Conservation (phyloP, 768 basidiomycete genomes). For the Multifurca ochricompacta region DNA sequence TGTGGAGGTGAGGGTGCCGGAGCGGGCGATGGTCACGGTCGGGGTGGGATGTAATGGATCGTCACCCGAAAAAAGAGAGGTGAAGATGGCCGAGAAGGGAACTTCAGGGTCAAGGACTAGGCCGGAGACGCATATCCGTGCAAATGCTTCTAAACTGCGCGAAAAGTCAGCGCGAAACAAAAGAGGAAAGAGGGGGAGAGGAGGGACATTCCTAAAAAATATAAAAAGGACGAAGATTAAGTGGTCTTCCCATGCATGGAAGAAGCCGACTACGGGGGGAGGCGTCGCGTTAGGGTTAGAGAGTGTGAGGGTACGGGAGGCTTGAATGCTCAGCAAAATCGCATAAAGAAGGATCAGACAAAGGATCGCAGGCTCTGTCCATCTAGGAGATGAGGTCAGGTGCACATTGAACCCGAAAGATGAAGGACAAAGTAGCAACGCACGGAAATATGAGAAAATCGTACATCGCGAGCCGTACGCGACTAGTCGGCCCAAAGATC, state of each 20-base stretch:
- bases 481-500: conserved; percentile 62
- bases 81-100: conserved; percentile 42
- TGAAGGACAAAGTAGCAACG: conserved; percentile 28
- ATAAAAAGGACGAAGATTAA: conserved; percentile 77
- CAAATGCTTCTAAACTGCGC: conserved; percentile 72
- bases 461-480: conserved; percentile 55
- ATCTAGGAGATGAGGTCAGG: conserved; percentile 36
- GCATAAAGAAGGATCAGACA: conserved; percentile 79
- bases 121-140: conserved; percentile 85
- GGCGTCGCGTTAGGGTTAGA: conserved; percentile 34
- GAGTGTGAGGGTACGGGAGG: conserved; percentile 45
- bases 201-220: conserved; percentile 66
- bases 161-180: conserved; percentile 10
- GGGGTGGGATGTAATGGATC: conserved; percentile 26
- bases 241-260: conserved; percentile 85
- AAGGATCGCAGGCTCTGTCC: conserved; percentile 83
- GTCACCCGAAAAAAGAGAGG: conserved; percentile 30
- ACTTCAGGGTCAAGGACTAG: conserved; percentile 81
- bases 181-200: background rate
- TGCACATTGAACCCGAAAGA: background rate
- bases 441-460: conserved; percentile 65
- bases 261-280: conserved; percentile 59
- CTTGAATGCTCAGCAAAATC: conserved; percentile 73
- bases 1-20: conserved; percentile 18
- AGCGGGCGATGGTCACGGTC: conserved; percentile 19